Conservation (phyloP, 306 rosid species). For the Dicorynia guianensis region DNA sequence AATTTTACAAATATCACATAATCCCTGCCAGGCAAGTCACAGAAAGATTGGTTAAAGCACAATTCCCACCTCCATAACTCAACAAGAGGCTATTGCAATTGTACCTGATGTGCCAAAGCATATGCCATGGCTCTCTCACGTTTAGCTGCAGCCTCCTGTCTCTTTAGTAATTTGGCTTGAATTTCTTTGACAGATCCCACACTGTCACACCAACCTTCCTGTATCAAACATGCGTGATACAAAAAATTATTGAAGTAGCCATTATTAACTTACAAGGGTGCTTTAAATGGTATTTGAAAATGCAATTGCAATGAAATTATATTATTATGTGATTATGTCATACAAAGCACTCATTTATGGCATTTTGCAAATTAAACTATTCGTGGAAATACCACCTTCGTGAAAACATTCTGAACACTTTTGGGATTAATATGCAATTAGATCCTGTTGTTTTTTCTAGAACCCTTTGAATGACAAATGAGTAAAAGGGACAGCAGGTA, state of each 20-base stretch:
- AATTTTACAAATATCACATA: background rate
- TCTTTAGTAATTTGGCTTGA: slow-evolving; percentile 84
- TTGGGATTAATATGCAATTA: background rate
- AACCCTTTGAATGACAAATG: background rate
- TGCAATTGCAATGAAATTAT: slow-evolving; percentile 7
- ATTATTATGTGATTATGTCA: background rate
- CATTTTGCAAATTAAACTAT: background rate
- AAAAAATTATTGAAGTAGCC: background rate
- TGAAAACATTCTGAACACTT: background rate
- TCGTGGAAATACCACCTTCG: background rate
- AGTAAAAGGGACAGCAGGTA: too few species aligned
- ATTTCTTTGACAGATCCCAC: slow-evolving; percentile 85
- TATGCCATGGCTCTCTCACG: slow-evolving; percentile 98
- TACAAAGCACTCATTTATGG: background rate
- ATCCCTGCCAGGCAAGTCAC: slow-evolving; percentile 11
- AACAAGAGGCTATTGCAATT: slow-evolving; percentile 25
- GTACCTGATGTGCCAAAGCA: slow-evolving; percentile 94
- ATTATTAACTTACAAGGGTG: background rate
- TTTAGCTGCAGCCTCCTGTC: slow-evolving; percentile 99
- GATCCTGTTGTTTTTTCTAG: background rate
- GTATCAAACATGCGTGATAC: slow-evolving; percentile 38
- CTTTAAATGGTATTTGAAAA: slow-evolving; percentile 6
- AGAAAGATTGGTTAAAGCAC: slow-evolving; percentile 4
- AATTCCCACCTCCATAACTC: background rate
- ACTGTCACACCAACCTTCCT: slow-evolving; percentile 99